A percentile compares a stretch with the other conserved stretches of the same genome.
phyloP scores from a whole-genome alignment of 352 stramenopile genomes.

The Phytopythium kandeliae region DNA sequence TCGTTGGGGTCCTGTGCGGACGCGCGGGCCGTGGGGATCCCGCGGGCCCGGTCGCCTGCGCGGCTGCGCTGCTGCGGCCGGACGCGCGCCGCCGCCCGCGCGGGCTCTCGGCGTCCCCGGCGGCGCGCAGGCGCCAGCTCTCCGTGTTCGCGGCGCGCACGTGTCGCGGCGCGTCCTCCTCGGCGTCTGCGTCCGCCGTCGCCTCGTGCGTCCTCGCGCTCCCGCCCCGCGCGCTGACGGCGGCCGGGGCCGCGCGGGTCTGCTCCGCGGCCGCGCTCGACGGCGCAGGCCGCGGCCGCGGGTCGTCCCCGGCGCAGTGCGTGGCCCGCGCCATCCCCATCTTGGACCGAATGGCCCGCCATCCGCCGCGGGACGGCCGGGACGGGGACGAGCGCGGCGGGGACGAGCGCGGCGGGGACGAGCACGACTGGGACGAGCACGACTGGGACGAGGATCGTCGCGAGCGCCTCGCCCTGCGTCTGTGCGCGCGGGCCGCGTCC shows the following conservation, averaged over 20 bases:
- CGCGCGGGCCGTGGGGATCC: slow-evolving; percentile 2
- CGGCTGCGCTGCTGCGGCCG: background rate
- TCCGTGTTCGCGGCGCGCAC: slow-evolving; percentile 19
- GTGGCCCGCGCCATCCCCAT: slow-evolving; percentile 8
- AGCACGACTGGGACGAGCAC: background rate
- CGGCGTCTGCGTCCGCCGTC: slow-evolving; percentile 9
- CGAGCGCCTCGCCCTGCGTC: no score
- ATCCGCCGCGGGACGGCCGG: background rate
- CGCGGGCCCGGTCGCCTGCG: slow-evolving; percentile 35
- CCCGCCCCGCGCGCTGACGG: slow-evolving; percentile 13
- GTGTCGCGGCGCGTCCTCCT: slow-evolving; percentile 20
- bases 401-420: background rate
- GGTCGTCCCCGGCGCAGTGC: slow-evolving; percentile 1
- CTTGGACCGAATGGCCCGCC: slow-evolving; percentile 2
- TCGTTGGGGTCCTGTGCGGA: slow-evolving; percentile 27
- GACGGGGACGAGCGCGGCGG: background rate
- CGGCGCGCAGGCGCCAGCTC: background rate
- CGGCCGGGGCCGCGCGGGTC: slow-evolving; percentile 16
- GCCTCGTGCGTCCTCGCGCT: slow-evolving; percentile 23
- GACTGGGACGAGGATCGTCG: no score
- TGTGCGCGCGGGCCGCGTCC: slow-evolving; percentile 26
- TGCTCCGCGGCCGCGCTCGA: slow-evolving; percentile 14
- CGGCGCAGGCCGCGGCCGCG: no score
- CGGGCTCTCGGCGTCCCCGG: background rate
- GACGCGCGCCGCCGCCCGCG: background rate